Conservation (phyloP, 2,329 filamentous ascomycete species). For the Chrysoporthe deuterocubensis region DNA sequence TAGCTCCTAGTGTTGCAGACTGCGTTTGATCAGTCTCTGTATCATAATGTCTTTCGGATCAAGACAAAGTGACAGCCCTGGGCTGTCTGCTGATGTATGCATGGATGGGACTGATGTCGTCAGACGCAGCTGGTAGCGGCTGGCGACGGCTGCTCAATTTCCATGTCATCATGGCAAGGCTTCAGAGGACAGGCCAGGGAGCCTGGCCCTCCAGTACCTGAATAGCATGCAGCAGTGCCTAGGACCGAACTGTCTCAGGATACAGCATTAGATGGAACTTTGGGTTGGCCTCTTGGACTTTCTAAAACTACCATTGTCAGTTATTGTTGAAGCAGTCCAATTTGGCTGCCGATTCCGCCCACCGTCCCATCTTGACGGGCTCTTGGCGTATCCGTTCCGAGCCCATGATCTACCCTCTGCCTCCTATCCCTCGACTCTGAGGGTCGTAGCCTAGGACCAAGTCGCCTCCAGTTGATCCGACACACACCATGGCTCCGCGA, state of each 20-base stretch:
- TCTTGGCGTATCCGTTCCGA: conserved; percentile 1
- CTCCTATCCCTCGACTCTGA: conserved; percentile 13
- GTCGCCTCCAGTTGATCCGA: conserved; percentile 2
- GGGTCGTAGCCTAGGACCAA: not conserved
- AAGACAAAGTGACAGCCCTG: too few relatives aligned
- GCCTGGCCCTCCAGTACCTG: not conserved
- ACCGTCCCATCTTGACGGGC: not conserved
- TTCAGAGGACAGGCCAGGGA: not conserved
- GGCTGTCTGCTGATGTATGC: not conserved
- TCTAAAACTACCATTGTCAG: not conserved
- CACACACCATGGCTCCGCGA: conserved; percentile 29
- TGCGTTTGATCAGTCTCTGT: too few relatives aligned
- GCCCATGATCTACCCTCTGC: conserved; percentile 3
- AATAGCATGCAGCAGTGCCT: not conserved
- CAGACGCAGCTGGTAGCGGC: not conserved
- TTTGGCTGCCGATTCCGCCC: not conserved
- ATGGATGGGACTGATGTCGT: not conserved
- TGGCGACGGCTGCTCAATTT: not conserved
- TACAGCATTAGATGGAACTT: not conserved
- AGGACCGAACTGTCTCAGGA: not conserved
- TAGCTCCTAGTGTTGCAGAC: not conserved
- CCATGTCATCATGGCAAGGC: not conserved
- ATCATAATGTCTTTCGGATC: too few relatives aligned
- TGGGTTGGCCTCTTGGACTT: not conserved
- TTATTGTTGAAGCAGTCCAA: not conserved